phyloP scores from a whole-genome alignment of 2,329 filamentous ascomycete genomes.

The Dactylellina sp. region DNA sequence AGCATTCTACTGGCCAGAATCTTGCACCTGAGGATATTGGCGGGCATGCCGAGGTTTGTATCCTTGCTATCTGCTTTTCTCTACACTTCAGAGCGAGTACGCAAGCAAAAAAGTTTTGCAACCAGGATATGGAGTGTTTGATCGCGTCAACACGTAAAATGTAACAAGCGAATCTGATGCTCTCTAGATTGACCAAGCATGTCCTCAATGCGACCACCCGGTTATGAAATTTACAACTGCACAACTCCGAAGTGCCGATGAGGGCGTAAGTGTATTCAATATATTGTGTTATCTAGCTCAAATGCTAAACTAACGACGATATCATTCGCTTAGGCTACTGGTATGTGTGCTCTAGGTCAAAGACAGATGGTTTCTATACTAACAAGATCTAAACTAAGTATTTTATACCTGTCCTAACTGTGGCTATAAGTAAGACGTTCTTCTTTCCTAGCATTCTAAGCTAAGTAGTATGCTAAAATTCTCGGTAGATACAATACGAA shows the following conservation, averaged over 20 bases:
- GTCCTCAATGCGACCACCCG: constrained; percentile 81
- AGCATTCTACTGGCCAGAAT: constrained; percentile 85
- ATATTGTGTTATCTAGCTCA: not conserved
- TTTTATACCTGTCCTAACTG: constrained; percentile 54
- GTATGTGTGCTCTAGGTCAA: constrained; percentile 35
- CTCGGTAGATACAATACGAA: constrained; percentile 48
- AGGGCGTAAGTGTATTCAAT: constrained; percentile 78
- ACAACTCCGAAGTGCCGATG: constrained; percentile 90
- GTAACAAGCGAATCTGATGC: constrained; percentile 7
- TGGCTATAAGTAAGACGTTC: constrained; percentile 24
- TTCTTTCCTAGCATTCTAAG: not conserved
- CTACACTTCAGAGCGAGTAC: too few relatives aligned
- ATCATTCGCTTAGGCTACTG: constrained; percentile 23
- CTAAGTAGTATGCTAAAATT: constrained; percentile 6
- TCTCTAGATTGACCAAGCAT: constrained; percentile 72
- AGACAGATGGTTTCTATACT: constrained; percentile 56
- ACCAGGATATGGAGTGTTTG: constrained; percentile 15
- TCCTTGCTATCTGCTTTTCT: not conserved
- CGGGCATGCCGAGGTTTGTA: constrained; percentile 72
- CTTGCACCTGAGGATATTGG: constrained; percentile 81
- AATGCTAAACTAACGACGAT: not conserved
- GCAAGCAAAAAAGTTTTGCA: not conserved
- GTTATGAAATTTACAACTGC: constrained; percentile 87
- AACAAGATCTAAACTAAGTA: constrained; percentile 43
- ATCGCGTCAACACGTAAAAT: constrained; percentile 32